A percentile compares a stretch with the other conserved stretches of the same genome.
phyloP scores from a whole-genome alignment of 352 stramenopile genomes.

The Phytopythium ostracodes region DNA sequence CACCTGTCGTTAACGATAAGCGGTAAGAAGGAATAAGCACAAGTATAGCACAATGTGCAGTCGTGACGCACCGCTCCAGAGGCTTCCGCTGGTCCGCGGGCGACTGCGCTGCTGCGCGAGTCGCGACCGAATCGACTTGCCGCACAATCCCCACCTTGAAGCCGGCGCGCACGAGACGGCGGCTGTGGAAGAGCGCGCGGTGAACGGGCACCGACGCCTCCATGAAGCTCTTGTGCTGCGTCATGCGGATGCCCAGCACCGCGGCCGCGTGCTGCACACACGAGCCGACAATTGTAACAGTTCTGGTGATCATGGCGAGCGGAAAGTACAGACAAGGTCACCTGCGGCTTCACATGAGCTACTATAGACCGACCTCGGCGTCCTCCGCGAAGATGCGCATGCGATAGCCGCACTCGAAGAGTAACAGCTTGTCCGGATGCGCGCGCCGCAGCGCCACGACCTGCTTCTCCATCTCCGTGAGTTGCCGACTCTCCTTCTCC shows the following conservation, averaged over 20 bases:
- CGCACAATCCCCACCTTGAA: constrained; percentile 66
- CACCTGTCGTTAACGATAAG: constrained; percentile 13
- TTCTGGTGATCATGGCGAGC: not conserved
- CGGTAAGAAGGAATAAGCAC: constrained; percentile 1
- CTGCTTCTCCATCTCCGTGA: constrained; percentile 79
- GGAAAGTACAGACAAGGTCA: not conserved
- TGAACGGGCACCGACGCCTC: constrained; percentile 49
- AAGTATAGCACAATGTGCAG: too few species aligned
- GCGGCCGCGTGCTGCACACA: constrained; percentile 19
- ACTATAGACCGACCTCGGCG: constrained; percentile 33
- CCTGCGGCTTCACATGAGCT: not conserved
- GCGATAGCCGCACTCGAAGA: constrained; percentile 82
- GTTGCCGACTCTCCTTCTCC: not conserved
- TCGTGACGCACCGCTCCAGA: constrained; percentile 30
- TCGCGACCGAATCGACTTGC: constrained; percentile 46
- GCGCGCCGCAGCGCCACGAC: constrained; percentile 41
- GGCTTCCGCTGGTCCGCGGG: constrained; percentile 17
- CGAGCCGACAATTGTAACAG: not conserved
- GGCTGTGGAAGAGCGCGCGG: constrained; percentile 33
- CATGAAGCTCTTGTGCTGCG: constrained; percentile 33
- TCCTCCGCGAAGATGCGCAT: constrained; percentile 75
- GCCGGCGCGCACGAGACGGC: constrained; percentile 36
- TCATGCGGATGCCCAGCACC: constrained; percentile 33
- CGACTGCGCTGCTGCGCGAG: constrained; percentile 11
- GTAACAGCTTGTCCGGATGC: constrained; percentile 46